Percentiles rank a stretch among this genome's conserved stretches.
phyloP scores from a whole-genome alignment of 352 stramenopile species.

The Peronospora destructor region DNA sequence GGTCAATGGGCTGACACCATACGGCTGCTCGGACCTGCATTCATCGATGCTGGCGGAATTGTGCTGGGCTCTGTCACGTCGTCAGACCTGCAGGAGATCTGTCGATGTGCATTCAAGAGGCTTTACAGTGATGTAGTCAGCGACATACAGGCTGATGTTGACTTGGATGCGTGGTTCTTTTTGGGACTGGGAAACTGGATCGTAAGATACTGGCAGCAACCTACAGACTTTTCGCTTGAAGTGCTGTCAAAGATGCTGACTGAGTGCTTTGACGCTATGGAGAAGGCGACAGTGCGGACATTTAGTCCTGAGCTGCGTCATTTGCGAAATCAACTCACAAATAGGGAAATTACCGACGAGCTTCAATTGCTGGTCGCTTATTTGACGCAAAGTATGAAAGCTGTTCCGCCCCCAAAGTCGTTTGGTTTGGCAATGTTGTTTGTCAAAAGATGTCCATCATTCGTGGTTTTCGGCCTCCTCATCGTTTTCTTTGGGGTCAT shows the following conservation, averaged over 20 bases:
- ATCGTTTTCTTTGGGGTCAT: slow-evolving; percentile 49
- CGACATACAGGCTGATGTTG: slow-evolving; percentile 55
- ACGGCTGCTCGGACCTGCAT: slow-evolving; percentile 43
- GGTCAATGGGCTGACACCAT: slow-evolving; percentile 43
- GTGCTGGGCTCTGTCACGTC: slow-evolving; percentile 46
- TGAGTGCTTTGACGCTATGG: slow-evolving; percentile 48
- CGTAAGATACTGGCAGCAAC: slow-evolving; percentile 78
- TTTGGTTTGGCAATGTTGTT: slow-evolving; percentile 44
- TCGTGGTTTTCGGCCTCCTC: slow-evolving; percentile 40
- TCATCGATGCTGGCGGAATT: slow-evolving; percentile 62
- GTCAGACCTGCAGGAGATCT: slow-evolving; percentile 35
- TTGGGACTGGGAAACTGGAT: slow-evolving; percentile 61
- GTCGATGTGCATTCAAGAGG: slow-evolving; percentile 36
- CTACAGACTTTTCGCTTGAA: slow-evolving; percentile 65
- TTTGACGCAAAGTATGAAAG: slow-evolving; percentile 52
- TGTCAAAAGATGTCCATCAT: slow-evolving; percentile 58
- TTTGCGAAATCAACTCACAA: slow-evolving; percentile 38
- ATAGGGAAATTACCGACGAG: slow-evolving; percentile 39
- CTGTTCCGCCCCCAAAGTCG: slow-evolving; percentile 39
- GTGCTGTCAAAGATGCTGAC: slow-evolving; percentile 57
- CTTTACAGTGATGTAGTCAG: slow-evolving; percentile 40
- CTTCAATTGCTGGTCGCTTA: slow-evolving; percentile 55
- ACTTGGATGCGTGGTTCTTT: slow-evolving; percentile 67
- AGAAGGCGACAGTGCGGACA: slow-evolving; percentile 39
- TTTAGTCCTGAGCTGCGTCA: slow-evolving; percentile 52